Conservation (phyloP, 306 rosid genomes). For the Rosa multiflora region DNA sequence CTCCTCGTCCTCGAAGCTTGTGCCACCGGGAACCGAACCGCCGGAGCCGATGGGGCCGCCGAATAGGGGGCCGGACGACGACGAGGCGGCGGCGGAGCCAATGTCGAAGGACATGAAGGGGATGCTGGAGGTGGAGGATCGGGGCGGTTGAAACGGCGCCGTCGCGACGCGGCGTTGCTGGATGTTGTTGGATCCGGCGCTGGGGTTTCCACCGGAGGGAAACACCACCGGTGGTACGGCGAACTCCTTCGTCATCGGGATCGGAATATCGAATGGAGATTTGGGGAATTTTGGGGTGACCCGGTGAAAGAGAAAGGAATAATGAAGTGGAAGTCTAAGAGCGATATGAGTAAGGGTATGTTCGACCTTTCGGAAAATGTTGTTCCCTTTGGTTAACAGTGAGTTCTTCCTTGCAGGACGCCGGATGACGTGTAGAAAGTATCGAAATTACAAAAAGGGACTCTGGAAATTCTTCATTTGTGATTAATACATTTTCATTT, state of each 20-base stretch:
- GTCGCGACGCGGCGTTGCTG: constrained; percentile 74
- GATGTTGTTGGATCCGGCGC: constrained; percentile 36
- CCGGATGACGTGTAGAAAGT: background rate
- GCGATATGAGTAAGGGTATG: background rate
- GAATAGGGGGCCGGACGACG: constrained; percentile 55
- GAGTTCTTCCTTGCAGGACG: background rate
- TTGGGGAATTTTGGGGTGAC: background rate
- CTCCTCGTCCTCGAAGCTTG: constrained; percentile 70
- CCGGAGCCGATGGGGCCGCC: constrained; percentile 53
- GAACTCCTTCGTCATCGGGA: constrained; percentile 58
- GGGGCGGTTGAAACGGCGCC: constrained; percentile 83
- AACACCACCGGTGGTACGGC: constrained; percentile 87
- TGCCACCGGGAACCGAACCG: constrained; percentile 26
- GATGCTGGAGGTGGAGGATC: constrained; percentile 57
- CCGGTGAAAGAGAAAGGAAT: background rate
- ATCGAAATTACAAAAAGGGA: background rate
- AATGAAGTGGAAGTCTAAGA: background rate
- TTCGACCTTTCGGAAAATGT: background rate
- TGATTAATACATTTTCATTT: too few species aligned
- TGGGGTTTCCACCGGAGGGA: constrained; percentile 68
- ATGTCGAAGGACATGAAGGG: constrained; percentile 97
- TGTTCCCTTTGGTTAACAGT: background rate
- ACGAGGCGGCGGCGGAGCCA: constrained; percentile 72
- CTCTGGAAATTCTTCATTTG: background rate
- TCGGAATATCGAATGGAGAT: background rate